These are phyloP conservation scores for Aspergillus clavatus DNA, from an alignment of 2,329 filamentous ascomycete genomes.

Conservation along the genomic window DNA sequence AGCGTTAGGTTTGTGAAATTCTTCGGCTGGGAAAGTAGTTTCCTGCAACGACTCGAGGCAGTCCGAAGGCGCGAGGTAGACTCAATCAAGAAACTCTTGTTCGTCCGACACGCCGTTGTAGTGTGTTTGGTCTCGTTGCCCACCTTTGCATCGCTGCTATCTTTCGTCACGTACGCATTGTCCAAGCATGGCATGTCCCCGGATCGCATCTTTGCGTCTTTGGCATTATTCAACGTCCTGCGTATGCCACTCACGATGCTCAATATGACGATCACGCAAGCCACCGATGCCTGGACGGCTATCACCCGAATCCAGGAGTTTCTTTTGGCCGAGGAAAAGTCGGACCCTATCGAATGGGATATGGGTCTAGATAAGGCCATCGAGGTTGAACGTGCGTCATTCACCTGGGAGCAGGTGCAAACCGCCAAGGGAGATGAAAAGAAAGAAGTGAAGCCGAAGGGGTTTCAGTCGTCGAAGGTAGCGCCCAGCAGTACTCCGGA, in stretches of 20 bases:
- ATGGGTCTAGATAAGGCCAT: slow-evolving; percentile 52
- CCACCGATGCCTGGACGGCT: slow-evolving; percentile 80
- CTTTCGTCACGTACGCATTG: slow-evolving; percentile 76
- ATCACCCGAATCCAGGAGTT: slow-evolving; percentile 80
- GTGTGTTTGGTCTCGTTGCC: slow-evolving; percentile 78
- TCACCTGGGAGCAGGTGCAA: slow-evolving; percentile 54
- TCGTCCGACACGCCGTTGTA: slow-evolving; percentile 80
- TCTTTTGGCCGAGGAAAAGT: slow-evolving; percentile 72
- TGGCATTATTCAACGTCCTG: slow-evolving; percentile 85
- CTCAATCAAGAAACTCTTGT: slow-evolving; percentile 76
- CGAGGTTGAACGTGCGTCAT: slow-evolving; percentile 49
- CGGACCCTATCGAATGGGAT: slow-evolving; percentile 61
- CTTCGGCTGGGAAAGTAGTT: slow-evolving; percentile 91
- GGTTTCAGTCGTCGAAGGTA: not conserved
- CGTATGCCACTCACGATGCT: slow-evolving; percentile 82
- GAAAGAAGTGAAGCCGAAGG: not conserved
- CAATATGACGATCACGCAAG: slow-evolving; percentile 78
- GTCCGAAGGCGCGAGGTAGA: slow-evolving; percentile 73
- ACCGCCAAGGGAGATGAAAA: slow-evolving; percentile 16
- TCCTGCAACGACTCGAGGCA: slow-evolving; percentile 68
- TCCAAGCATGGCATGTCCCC: slow-evolving; percentile 61
- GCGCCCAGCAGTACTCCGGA: not conserved
- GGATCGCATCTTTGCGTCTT: slow-evolving; percentile 78
- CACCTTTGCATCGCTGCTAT: slow-evolving; percentile 90
- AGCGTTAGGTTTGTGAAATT: slow-evolving; percentile 94